A percentile compares a stretch with the other conserved stretches of the same genome.
phyloP scores from a whole-genome alignment of 805 yeast species.

The Ogataea populi-albae region DNA sequence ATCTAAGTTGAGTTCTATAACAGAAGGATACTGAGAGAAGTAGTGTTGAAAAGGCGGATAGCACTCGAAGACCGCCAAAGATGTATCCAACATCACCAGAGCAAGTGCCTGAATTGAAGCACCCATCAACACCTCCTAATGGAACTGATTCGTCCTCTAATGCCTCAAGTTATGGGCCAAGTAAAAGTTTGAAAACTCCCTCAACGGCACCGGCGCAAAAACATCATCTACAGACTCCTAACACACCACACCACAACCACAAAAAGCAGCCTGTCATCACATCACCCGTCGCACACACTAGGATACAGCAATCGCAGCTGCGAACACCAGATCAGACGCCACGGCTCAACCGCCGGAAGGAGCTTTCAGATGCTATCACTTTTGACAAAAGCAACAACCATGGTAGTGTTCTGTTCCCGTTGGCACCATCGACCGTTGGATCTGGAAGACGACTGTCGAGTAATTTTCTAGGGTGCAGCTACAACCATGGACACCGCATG shows the following conservation, averaged over 20 bases:
- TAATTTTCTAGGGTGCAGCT: slow-evolving; percentile 1
- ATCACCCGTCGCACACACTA: slow-evolving; percentile 17
- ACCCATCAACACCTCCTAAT: slow-evolving; percentile 29
- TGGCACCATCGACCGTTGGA: slow-evolving; percentile 31
- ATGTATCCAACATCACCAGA: slow-evolving; percentile 20
- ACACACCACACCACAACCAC: slow-evolving; percentile 21
- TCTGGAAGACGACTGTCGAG: slow-evolving; percentile 23
- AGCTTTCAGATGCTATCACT: slow-evolving; percentile 22
- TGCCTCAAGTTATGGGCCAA: slow-evolving; percentile 1
- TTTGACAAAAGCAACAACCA: slow-evolving; percentile 13
- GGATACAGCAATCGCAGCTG: slow-evolving; percentile 13
- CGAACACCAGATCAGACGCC: slow-evolving; percentile 29
- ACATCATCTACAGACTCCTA: slow-evolving; percentile 22
- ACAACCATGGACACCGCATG: slow-evolving; percentile 5
- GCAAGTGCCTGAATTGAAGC: slow-evolving; percentile 13
- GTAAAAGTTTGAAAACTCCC: slow-evolving; percentile 19
- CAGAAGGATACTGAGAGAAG: too few species aligned
- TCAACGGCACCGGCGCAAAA: slow-evolving; percentile 14
- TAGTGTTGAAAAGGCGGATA: too few species aligned
- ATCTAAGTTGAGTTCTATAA: too few species aligned
- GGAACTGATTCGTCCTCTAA: slow-evolving; percentile 4
- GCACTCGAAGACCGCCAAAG: too few species aligned
- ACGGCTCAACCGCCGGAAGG: slow-evolving; percentile 19
- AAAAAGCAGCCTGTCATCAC: slow-evolving; percentile 13
- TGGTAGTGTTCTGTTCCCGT: slow-evolving; percentile 24